Evolutionary conservation across 768 basidiomycete genomes (phyloP), one percentile per base, ranked within the genome.

Genomic region (Dioszegia crocea): DNA sequence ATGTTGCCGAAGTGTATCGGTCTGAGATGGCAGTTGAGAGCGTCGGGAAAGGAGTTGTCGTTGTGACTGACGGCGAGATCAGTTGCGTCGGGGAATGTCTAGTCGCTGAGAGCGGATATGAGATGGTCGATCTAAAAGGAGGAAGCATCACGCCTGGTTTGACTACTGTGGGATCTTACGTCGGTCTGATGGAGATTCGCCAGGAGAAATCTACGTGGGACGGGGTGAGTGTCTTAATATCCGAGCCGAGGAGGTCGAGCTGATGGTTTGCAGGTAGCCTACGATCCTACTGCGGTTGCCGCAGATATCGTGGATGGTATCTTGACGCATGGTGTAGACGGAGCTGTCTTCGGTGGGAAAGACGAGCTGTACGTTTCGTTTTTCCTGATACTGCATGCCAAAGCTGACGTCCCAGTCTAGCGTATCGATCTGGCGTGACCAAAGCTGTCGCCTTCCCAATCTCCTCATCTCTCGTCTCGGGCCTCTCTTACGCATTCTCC

Each of bases 401-500:
- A 41, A 62, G 40, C 50, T 56, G 38, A 66, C 56, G 53, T 49
- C 27, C 12, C 64, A 90, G 88, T 30, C 79, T 88, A 39, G 88
- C 89, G 0, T 88, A 89, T 67, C 83, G 84, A 19, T 76, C 81
- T 6, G 89, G 90, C 3, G 86, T 92, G 2, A 88, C 88, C 1
- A 82, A 81, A 0, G 87, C 82, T 1, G 79, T 91, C 14, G 80
- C 82, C 0, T 82, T 85, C 0, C 90, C 89, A 0, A 79, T 76
- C 48, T 80, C 82, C 41, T 19, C 48, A 6, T 83, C 86, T 6
- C 83, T 88, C 64, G 70, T 88, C 31, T 74, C 79, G 0, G 90
- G 90, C 0, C 70, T 89, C 36, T 83, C 85, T 16, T 81, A 83
- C 4, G 80, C 82, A 11, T 85, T 89, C 74, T 82, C 81, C 19